Evolutionary conservation across 495 filamentous ascomycete species (phyloP), one percentile per base, ranked within the genome.

Genomic region (Trichoderma virens): DNA sequence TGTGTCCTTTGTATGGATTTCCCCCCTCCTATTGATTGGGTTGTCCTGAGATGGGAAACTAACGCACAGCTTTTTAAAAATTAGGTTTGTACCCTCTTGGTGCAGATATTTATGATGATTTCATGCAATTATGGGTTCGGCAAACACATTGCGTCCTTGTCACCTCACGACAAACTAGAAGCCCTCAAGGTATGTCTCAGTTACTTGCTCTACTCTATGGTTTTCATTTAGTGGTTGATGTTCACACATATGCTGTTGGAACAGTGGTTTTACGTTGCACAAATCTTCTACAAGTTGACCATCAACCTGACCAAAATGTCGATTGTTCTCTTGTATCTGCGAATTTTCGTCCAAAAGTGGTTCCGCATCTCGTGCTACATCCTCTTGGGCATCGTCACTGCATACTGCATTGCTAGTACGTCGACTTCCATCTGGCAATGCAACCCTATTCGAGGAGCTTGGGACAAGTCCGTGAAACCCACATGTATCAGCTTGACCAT

Each of bases 101-200:
- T 75, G 2, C 70, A 68, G 23, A 69, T 62, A 0, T 67, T 75
- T n/a, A 67, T 75, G 67, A 69, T 77, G 59, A 71, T 63, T 38
- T 68, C 75, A 2, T 75, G 71, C 51, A 54, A 65, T 16, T 71
- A 77, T 61, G 75, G 75, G 0, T 73, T 76, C 32, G 75, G 75
- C 18, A 70, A 75, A 59, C 75, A 76, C 60, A 69, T 74, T 20
- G 61, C 66, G 38, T 71, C 67, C 31, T 63, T 77, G 14, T 60
- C 68, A 4, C 20, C n/a, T 3, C 38, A 62, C 14, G 72, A 77
- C 47, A 70, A 68, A 30, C 39, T 68, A 14, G 62, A 69, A 56
- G 65, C 70, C 3, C 63, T 76, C 25, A 73, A 77, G 73, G 74
- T 76, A 69, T 35, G 59, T 2, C 4, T 60, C 32, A 9, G 41